These are phyloP conservation scores for Powellomyces hirtus DNA, from an alignment of 192 early-diverging fungal genomes.

Conservation along the genomic window DNA sequence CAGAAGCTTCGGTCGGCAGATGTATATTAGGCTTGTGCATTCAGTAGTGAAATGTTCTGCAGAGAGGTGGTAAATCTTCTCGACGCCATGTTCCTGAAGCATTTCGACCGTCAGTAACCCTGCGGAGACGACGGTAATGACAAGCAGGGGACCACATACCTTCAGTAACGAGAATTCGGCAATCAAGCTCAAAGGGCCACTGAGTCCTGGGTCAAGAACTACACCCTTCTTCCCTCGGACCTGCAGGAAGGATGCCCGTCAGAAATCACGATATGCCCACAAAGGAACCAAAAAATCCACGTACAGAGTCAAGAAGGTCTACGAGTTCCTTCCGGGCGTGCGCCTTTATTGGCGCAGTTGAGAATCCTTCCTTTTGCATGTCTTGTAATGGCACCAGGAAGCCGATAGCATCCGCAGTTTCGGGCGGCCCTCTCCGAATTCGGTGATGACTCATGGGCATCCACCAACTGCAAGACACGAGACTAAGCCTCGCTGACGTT, in stretches of 20 bases:
- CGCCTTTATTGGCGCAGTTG: background rate
- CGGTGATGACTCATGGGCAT: too few relatives aligned
- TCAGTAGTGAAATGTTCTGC: constrained; percentile 67
- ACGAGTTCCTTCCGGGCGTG: constrained; percentile 50
- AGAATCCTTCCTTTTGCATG: constrained; percentile 6
- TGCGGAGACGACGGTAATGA: background rate
- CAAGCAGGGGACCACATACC: constrained; percentile 41
- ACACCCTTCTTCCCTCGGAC: constrained; percentile 87
- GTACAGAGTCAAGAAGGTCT: constrained; percentile 74
- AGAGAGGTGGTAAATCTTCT: constrained; percentile 87
- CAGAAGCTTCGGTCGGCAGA: constrained; percentile 72
- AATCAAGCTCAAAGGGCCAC: constrained; percentile 79
- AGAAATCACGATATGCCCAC: background rate
- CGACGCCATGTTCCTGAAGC: constrained; percentile 87
- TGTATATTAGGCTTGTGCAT: constrained; percentile 74
- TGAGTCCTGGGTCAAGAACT: constrained; percentile 82
- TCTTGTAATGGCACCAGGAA: too few relatives aligned
- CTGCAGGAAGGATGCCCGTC: constrained; percentile 41
- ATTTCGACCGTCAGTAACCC: background rate
- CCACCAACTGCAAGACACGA: too few relatives aligned
- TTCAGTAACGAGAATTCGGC: constrained; percentile 86
- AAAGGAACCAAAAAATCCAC: background rate
- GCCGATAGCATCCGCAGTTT: too few relatives aligned
- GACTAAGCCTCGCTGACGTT: background rate
- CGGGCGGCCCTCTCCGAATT: too few relatives aligned